These are phyloP conservation scores for Davidsoniella neocaledoniae DNA, from an alignment of 2,329 filamentous ascomycete genomes.

Conservation along the genomic window DNA sequence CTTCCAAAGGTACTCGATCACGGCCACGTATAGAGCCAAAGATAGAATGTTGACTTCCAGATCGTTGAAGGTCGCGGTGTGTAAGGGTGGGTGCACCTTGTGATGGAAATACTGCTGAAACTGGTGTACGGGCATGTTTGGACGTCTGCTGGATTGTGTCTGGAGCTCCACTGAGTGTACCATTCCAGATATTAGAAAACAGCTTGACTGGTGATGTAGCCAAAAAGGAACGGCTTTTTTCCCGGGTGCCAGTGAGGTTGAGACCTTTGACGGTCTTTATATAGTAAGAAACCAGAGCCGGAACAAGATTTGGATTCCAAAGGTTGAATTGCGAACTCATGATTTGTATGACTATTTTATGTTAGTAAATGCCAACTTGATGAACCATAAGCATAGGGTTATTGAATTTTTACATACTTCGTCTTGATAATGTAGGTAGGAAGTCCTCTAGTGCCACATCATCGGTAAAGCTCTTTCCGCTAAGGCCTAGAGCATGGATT, in stretches of 20 bases:
- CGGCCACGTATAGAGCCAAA: slow-evolving; percentile 37
- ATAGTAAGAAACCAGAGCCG: slow-evolving; percentile 60
- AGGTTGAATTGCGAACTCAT: slow-evolving; percentile 54
- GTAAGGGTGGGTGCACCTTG: slow-evolving; percentile 19
- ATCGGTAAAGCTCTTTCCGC: slow-evolving; percentile 57
- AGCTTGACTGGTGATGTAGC: slow-evolving; percentile 81
- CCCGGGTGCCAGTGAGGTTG: slow-evolving; percentile 42
- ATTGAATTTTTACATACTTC: slow-evolving; percentile 34
- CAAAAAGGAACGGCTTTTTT: slow-evolving; percentile 52
- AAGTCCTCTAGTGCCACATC: slow-evolving; percentile 58
- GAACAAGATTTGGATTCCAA: slow-evolving; percentile 45
- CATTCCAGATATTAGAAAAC: slow-evolving; percentile 63
- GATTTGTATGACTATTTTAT: slow-evolving; percentile 46
- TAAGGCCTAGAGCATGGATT: slow-evolving; percentile 42
- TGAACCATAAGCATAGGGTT: background rate
- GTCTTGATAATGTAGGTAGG: slow-evolving; percentile 54
- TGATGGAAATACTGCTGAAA: slow-evolving; percentile 21
- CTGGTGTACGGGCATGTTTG: slow-evolving; percentile 26
- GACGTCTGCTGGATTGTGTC: slow-evolving; percentile 19
- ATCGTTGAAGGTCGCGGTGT: slow-evolving; percentile 22
- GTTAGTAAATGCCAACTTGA: background rate
- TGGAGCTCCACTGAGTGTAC: slow-evolving; percentile 22
- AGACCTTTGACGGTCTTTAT: slow-evolving; percentile 60
- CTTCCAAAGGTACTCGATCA: slow-evolving; percentile 27
- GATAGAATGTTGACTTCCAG: slow-evolving; percentile 35